Conservation (phyloP, 371 early-diverging fungal species). For the Blastocladiella emersonii region DNA sequence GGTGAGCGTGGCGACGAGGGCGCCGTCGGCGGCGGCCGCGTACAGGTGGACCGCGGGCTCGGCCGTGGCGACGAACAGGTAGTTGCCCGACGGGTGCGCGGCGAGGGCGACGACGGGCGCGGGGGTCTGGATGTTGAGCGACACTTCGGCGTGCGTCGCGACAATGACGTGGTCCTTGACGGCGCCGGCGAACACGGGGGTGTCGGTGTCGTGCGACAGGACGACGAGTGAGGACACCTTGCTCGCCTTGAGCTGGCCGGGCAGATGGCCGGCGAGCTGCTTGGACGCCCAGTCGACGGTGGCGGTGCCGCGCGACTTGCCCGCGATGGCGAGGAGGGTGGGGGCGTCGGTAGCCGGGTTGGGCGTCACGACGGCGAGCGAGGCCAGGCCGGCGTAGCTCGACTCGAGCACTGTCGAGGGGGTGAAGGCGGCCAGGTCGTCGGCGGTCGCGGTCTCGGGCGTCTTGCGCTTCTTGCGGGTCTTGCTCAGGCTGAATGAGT, state of each 20-base stretch:
- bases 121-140: not conserved
- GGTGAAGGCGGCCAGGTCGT: not conserved
- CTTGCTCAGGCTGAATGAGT: conserved; percentile 33
- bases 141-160: not conserved
- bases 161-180: not conserved
- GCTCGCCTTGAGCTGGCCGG: not conserved
- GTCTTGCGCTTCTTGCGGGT: conserved; percentile 73
- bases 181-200: not conserved
- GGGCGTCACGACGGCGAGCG: not conserved
- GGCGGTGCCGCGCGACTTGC: not conserved
- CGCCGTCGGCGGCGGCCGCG: not conserved
- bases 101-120: not conserved
- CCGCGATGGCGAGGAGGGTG: not conserved
- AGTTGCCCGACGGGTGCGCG: conserved; percentile 5
- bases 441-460: conserved; percentile 21
- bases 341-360: not conserved
- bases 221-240: not conserved
- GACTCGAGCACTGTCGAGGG: not conserved
- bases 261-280: not conserved
- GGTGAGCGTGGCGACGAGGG: not conserved
- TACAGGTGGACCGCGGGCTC: not conserved
- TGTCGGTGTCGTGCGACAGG: not conserved
- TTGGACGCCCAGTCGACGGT: not conserved
- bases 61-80: conserved; percentile 1
- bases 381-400: conserved; percentile 1